Percentiles rank a stretch among this genome's conserved stretches.
Evolutionary conservation across 2,329 filamentous ascomycete genomes (phyloP).

Genomic region (Monosporascus sp.): DNA sequence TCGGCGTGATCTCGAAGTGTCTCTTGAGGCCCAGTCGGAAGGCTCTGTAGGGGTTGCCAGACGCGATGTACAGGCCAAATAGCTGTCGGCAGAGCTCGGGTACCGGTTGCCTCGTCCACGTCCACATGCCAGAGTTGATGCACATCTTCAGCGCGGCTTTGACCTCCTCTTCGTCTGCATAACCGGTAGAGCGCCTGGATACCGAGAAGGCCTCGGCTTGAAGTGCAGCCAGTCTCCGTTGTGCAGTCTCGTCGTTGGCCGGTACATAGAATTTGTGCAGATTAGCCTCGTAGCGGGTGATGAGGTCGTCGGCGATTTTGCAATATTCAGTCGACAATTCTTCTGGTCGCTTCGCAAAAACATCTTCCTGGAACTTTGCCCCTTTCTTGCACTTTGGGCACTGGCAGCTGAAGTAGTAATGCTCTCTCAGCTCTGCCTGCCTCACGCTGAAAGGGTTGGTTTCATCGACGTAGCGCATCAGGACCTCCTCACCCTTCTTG

Average conservation of each 20-base stretch:
- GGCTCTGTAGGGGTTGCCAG: slow-evolving; percentile 14
- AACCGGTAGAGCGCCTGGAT: slow-evolving; percentile 2
- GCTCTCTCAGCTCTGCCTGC: slow-evolving; percentile 36
- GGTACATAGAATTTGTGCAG: slow-evolving; percentile 9
- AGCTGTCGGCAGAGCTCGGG: slow-evolving; percentile 18
- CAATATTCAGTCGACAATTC: slow-evolving; percentile 13
- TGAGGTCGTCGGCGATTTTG: slow-evolving; percentile 14
- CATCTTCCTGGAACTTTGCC: slow-evolving; percentile 32
- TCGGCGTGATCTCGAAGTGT: slow-evolving; percentile 19
- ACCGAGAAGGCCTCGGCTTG: slow-evolving; percentile 19
- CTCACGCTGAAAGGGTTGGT: slow-evolving; percentile 39
- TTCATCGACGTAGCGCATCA: slow-evolving; percentile 42
- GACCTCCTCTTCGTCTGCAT: slow-evolving; percentile 11
- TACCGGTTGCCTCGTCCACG: slow-evolving; percentile 20
- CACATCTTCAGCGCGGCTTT: slow-evolving; percentile 18
- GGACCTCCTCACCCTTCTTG: slow-evolving; percentile 42
- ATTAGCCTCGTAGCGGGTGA: slow-evolving; percentile 7
- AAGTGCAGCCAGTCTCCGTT: slow-evolving; percentile 17
- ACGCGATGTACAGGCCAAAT: slow-evolving; percentile 15
- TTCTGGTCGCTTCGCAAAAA: slow-evolving; percentile 23
- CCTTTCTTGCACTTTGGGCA: slow-evolving; percentile 42
- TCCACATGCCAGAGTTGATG: slow-evolving; percentile 21
- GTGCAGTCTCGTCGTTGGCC: slow-evolving; percentile 5
- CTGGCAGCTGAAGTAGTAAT: slow-evolving; percentile 43
- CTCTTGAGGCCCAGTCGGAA: slow-evolving; percentile 21